These are phyloP conservation scores for Neofusicoccum umdonicola DNA, from an alignment of 2,329 filamentous ascomycete genomes.

Conservation along the genomic window DNA sequence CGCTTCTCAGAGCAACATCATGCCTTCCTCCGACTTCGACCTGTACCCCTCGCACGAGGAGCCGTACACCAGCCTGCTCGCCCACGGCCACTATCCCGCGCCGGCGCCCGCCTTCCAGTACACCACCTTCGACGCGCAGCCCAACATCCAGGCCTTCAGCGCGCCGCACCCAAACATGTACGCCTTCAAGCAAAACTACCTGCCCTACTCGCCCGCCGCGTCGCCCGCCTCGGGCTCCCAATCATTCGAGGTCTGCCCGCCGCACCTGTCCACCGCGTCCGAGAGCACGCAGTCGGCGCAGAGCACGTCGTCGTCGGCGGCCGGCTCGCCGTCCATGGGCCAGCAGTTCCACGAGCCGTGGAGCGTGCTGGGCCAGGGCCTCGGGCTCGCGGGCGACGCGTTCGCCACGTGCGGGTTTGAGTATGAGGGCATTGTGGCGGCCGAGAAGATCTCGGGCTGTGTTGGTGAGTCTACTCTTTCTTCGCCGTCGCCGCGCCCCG, in stretches of 20 bases:
- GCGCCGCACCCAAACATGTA: slow-evolving; percentile 27
- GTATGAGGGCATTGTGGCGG: slow-evolving; percentile 47
- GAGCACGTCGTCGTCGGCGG: slow-evolving; percentile 45
- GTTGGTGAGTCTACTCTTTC: slow-evolving; percentile 50
- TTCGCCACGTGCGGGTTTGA: slow-evolving; percentile 58
- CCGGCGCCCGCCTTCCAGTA: slow-evolving; percentile 26
- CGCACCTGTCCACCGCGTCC: slow-evolving; percentile 47
- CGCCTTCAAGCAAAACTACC: slow-evolving; percentile 33
- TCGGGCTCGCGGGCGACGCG: slow-evolving; percentile 60
- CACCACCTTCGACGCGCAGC: slow-evolving; percentile 37
- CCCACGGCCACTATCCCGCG: slow-evolving; percentile 27
- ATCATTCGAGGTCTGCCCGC: slow-evolving; percentile 48
- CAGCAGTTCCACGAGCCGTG: slow-evolving; percentile 60
- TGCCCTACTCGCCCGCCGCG: slow-evolving; percentile 37
- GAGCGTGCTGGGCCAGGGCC: slow-evolving; percentile 55
- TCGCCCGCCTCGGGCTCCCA: slow-evolving; percentile 46
- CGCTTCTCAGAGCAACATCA: slow-evolving; percentile 27
- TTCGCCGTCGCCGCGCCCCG: slow-evolving; percentile 30
- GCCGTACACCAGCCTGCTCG: slow-evolving; percentile 27
- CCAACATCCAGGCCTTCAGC: slow-evolving; percentile 35
- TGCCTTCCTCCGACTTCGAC: slow-evolving; percentile 37
- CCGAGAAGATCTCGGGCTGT: slow-evolving; percentile 44
- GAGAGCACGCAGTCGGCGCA: slow-evolving; percentile 50
- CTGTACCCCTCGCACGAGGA: slow-evolving; percentile 32
- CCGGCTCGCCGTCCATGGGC: slow-evolving; percentile 57